Base-by-base conservation (phyloP, 495 filamentous ascomycete species). In the Daldinia childiae region DNA sequence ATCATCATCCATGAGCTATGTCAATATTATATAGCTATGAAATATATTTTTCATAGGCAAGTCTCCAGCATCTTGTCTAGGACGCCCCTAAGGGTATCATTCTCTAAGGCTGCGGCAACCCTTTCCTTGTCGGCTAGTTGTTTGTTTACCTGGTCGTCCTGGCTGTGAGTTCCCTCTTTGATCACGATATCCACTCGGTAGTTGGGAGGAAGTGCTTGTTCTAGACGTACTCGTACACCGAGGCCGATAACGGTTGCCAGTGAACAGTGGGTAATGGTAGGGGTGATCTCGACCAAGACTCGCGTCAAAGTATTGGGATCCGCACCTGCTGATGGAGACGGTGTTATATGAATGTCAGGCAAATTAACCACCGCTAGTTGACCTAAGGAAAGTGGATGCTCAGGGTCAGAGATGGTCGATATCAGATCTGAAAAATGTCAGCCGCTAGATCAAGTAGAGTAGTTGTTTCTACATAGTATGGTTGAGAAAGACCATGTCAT, bases 221-320 rank as follows among this genome's bases (percentile, higher is more conserved):
- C 93, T 27, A 99, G 85, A 32, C 96, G 87, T 52, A 97, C 94
- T 17, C 95, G 87, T 14, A 99, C 93, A 15, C 95, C 95, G 6
- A 99, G 87, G 2, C 96, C 95, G 79, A 99, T 98, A 58, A 98
- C 93, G 0, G 96, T 98, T 9, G 95, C 96, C 14, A 98, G 87
- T 38, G 92, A 95, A 82, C 95, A 99, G 75, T 98, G 96, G 19
- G 94, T 97, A 75, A 98, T 93, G 17, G 96, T 99, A n/a, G 95
- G 95, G 3, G 95, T 99, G 58, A 99, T 90, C 71, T 92, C 84
- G 30, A 93, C 88, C 6, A 87, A 80, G 3, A 92, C 90, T 11
- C 78, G 80, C 27, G 77, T 78, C 66, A 88, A 72, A 17, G 80
- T 75, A 51, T 82, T 74, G 39, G 81, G 78, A 39, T 84, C 87